phyloP scores from a whole-genome alignment of 2,329 filamentous ascomycete genomes.

The Ophiosphaerella korrae region DNA sequence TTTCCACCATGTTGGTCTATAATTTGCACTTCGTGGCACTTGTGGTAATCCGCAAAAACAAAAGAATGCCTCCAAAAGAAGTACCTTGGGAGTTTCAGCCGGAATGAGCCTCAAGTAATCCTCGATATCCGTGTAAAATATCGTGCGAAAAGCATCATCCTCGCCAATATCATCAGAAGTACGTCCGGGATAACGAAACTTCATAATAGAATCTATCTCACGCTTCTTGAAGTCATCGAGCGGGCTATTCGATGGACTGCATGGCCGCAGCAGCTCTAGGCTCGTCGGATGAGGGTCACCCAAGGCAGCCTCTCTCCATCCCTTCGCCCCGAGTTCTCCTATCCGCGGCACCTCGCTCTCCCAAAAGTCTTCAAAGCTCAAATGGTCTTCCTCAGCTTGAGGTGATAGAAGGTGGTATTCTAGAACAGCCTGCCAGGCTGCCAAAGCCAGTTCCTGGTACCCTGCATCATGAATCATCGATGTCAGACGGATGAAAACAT shows the following conservation, averaged over 20 bases:
- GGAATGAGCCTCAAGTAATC: constrained; percentile 60
- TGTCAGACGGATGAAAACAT: constrained; percentile 77
- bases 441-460: constrained; percentile 76
- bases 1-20: constrained; percentile 47
- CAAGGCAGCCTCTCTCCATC: constrained; percentile 66
- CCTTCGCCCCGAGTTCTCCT: constrained; percentile 72
- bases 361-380: constrained; percentile 65
- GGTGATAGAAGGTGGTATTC: constrained; percentile 73
- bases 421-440: constrained; percentile 80
- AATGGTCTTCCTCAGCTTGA: constrained; percentile 47
- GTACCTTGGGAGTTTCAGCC: constrained; percentile 45
- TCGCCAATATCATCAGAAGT: constrained; percentile 75
- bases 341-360: constrained; percentile 80
- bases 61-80: constrained; percentile 70
- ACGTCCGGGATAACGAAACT: constrained; percentile 68
- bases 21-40: constrained; percentile 32
- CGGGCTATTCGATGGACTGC: constrained; percentile 12
- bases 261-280: constrained; percentile 3
- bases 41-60: constrained; percentile 58
- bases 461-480: constrained; percentile 76
- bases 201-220: constrained; percentile 59
- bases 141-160: constrained; percentile 81
- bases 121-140: constrained; percentile 78
- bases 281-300: constrained; percentile 16
- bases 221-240: constrained; percentile 42